These are phyloP conservation scores for Aureobasidium uvarum DNA, from an alignment of 2,329 filamentous ascomycete genomes.

Conservation along the genomic window DNA sequence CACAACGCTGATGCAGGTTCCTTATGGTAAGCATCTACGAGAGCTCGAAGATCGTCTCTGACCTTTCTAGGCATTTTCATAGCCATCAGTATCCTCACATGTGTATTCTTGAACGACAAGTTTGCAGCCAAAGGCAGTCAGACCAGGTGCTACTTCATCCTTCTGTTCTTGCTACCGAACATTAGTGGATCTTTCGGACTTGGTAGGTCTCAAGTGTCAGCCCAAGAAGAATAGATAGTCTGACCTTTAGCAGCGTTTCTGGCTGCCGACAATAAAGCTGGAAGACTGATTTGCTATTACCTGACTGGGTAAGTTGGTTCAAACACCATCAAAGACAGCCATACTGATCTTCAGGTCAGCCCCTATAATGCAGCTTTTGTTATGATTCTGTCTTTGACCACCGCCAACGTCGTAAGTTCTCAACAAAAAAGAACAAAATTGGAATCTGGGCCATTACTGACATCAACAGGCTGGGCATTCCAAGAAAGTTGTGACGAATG, in stretches of 20 bases:
- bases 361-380: constrained; percentile 55
- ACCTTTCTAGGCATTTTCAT: constrained; percentile 43
- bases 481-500: constrained; percentile 64
- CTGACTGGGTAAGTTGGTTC: constrained; percentile 44
- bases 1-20: constrained; percentile 54
- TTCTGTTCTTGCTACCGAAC: constrained; percentile 54
- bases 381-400: constrained; percentile 48
- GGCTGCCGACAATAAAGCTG: constrained; percentile 50
- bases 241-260: constrained; percentile 46
- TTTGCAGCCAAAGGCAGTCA: constrained; percentile 28
- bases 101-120: constrained; percentile 49
- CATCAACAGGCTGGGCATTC: constrained; percentile 50
- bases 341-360: constrained; percentile 37
- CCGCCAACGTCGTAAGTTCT: constrained; percentile 50
- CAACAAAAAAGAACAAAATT: background rate
- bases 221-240: too few relatives aligned
- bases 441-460: background rate
- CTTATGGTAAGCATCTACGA: constrained; percentile 37
- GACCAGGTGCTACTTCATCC: constrained; percentile 29
- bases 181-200: constrained; percentile 60
- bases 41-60: too few relatives aligned
- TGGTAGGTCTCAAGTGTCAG: background rate
- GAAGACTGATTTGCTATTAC: constrained; percentile 59
- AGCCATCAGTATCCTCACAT: constrained; percentile 49
- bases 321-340: too few relatives aligned